Evolutionary conservation across 2,329 filamentous ascomycete species (phyloP).

Genomic region (Colletotrichum falcatum): DNA sequence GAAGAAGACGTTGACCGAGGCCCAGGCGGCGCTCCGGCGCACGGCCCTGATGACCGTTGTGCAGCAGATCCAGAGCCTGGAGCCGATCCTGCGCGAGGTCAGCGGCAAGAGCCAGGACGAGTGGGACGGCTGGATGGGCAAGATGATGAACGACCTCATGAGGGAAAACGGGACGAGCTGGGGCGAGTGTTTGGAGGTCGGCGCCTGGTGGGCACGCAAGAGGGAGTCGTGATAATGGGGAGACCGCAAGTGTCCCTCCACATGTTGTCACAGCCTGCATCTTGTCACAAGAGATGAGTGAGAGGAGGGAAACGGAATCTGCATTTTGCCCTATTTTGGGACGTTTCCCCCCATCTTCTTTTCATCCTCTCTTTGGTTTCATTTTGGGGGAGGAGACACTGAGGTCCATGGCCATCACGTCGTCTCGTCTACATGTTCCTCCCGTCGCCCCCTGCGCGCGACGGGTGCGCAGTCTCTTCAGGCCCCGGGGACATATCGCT

Average conservation of each 20-base stretch:
- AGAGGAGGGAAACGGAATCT: conserved; percentile 37
- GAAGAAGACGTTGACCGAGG: conserved; percentile 69
- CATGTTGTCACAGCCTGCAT: not conserved
- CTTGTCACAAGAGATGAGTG: not conserved
- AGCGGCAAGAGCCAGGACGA: conserved; percentile 91
- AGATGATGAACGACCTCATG: conserved; percentile 87
- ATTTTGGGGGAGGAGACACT: too few relatives aligned
- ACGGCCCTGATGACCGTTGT: conserved; percentile 86
- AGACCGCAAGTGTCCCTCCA: too few relatives aligned
- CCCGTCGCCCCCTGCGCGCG: too few relatives aligned
- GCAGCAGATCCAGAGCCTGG: conserved; percentile 86
- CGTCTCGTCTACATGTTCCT: not conserved
- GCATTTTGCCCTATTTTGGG: conserved; percentile 8
- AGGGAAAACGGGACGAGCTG: conserved; percentile 81
- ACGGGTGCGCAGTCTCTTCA: too few relatives aligned
- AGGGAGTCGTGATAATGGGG: conserved; percentile 47
- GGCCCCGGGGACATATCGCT: conserved; percentile 71
- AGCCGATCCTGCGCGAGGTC: conserved; percentile 83
- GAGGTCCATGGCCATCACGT: too few relatives aligned
- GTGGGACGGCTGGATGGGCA: conserved; percentile 90
- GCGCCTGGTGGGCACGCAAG: conserved; percentile 93
- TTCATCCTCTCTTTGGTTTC: not conserved
- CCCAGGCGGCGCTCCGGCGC: conserved; percentile 79
- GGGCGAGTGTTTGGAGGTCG: conserved; percentile 87
- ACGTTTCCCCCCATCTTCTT: not conserved